Evolutionary conservation across 2,329 filamentous ascomycete genomes (phyloP).

Genomic region (Pyricularia sp.): DNA sequence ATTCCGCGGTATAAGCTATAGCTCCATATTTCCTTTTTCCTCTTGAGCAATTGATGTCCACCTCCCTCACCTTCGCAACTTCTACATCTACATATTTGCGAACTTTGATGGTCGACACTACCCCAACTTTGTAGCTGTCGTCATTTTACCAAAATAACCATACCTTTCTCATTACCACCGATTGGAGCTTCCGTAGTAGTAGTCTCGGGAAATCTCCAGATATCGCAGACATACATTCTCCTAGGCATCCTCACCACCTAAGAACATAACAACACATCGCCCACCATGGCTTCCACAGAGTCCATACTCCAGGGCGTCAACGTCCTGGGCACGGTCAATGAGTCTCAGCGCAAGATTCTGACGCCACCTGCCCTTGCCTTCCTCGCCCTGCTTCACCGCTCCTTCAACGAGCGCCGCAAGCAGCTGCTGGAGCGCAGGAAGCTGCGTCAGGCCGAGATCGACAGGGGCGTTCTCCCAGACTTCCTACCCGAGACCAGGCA

Average conservation of each 20-base stretch:
- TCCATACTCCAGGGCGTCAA: conserved; percentile 78
- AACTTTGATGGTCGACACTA: background rate
- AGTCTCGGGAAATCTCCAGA: background rate
- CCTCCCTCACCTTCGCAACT: background rate
- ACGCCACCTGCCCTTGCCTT: conserved; percentile 86
- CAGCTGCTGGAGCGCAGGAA: conserved; percentile 77
- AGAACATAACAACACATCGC: background rate
- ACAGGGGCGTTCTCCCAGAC: conserved; percentile 80
- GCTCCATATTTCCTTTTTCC: conserved; percentile 5
- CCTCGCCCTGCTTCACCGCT: conserved; percentile 86
- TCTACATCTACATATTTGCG: background rate
- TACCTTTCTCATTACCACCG: background rate
- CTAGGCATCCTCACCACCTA: background rate
- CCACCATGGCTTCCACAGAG: conserved; percentile 60
- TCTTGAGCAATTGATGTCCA: background rate
- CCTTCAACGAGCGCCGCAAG: conserved; percentile 87
- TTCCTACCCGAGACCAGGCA: conserved; percentile 94
- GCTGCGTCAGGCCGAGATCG: conserved; percentile 83
- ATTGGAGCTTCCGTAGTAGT: background rate
- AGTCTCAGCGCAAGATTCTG: conserved; percentile 80
- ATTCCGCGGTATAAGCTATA: background rate
- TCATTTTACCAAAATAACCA: background rate
- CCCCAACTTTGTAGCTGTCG: background rate
- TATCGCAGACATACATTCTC: background rate
- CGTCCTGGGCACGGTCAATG: conserved; percentile 70